A percentile compares a stretch with the other conserved stretches of the same genome.
phyloP scores from a whole-genome alignment of 805 yeast genomes.

The Novakomyces olei region DNA sequence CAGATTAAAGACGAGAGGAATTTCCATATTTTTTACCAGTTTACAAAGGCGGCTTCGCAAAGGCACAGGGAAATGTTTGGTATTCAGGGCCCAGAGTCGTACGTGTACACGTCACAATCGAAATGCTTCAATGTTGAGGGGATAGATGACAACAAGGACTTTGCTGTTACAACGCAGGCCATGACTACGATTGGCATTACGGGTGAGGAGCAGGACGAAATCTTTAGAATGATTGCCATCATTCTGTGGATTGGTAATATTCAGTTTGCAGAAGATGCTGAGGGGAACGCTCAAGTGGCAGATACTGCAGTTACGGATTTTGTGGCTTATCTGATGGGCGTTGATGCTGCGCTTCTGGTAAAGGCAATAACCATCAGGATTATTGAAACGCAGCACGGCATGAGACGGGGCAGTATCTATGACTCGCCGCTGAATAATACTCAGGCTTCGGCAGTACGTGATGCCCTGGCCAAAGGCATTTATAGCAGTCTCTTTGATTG shows the following conservation, averaged over 20 bases:
- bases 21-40: slow-evolving; percentile 91
- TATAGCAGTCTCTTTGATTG: slow-evolving; percentile 86
- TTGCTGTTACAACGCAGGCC: slow-evolving; percentile 57
- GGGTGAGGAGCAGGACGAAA: slow-evolving; percentile 69
- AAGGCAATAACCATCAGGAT: slow-evolving; percentile 58
- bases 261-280: slow-evolving; percentile 63
- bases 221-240: slow-evolving; percentile 64
- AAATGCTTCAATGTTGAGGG: slow-evolving; percentile 72
- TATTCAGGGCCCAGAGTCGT: slow-evolving; percentile 82
- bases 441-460: slow-evolving; percentile 81
- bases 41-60: slow-evolving; percentile 75
- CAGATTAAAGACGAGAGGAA: slow-evolving; percentile 84
- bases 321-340: slow-evolving; percentile 76
- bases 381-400: slow-evolving; percentile 77
- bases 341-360: slow-evolving; percentile 40
- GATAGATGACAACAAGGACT: slow-evolving; percentile 65
- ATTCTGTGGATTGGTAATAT: slow-evolving; percentile 90
- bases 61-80: slow-evolving; percentile 67
- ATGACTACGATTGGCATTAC: slow-evolving; percentile 72
- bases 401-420: slow-evolving; percentile 75
- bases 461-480: slow-evolving; percentile 84
- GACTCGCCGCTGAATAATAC: slow-evolving; percentile 80
- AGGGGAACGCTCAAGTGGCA: slow-evolving; percentile 60
- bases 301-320: slow-evolving; percentile 85
- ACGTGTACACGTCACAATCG: slow-evolving; percentile 67